phyloP scores from a whole-genome alignment of 306 rosid species.

The Cicer chorassanicum region DNA sequence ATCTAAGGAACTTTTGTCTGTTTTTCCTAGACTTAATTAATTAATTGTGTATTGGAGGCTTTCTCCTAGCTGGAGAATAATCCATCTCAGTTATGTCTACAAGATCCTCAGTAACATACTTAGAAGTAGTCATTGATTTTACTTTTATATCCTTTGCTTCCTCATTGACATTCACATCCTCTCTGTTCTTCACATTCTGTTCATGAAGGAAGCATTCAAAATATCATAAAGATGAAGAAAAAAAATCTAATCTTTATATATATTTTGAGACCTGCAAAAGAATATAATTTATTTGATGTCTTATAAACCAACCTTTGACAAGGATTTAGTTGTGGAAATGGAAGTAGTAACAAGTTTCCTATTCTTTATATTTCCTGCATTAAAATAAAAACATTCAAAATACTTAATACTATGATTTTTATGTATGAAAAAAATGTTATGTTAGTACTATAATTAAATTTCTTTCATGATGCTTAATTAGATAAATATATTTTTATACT shows the following conservation, averaged over 20 bases:
- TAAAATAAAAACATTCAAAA: constrained; percentile 50
- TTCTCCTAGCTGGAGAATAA: constrained; percentile 84
- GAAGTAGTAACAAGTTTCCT: constrained; percentile 66
- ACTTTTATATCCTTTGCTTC: constrained; percentile 40
- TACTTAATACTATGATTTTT: constrained; percentile 43
- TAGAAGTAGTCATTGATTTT: constrained; percentile 43
- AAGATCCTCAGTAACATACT: constrained; percentile 41
- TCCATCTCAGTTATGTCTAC: constrained; percentile 83
- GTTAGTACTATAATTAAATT: constrained; percentile 15
- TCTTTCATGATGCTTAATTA: constrained; percentile 1
- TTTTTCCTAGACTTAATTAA: constrained; percentile 54
- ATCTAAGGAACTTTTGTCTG: constrained; percentile 24
- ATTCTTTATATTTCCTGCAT: constrained; percentile 76
- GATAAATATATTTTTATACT: constrained; percentile 3
- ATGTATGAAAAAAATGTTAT: background rate
- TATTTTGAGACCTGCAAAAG: background rate
- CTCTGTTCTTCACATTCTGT: constrained; percentile 59
- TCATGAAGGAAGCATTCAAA: constrained; percentile 37
- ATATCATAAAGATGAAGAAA: constrained; percentile 23
- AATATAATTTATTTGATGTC: constrained; percentile 17
- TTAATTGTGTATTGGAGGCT: constrained; percentile 79
- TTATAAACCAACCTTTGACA: constrained; percentile 63
- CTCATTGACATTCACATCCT: constrained; percentile 43
- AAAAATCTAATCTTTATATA: constrained; percentile 11
- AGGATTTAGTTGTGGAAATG: constrained; percentile 49